Conservation (phyloP, 1,284 basidiomycete genomes). For the Leucoagaricus sp. region DNA sequence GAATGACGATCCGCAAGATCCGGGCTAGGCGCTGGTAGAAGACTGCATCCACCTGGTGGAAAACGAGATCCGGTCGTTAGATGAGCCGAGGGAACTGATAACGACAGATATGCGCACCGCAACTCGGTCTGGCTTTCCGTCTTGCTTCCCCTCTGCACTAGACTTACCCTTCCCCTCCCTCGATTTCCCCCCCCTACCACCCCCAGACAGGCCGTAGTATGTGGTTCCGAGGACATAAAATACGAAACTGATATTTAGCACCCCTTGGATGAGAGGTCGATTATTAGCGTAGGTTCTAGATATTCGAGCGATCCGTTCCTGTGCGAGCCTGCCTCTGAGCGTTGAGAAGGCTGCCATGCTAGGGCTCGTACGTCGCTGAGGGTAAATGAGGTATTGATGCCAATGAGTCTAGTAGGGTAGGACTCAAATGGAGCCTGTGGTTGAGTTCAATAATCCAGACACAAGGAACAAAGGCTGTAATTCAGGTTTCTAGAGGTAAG, state of each 20-base stretch:
- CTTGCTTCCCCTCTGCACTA: slow-evolving; percentile 31
- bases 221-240: slow-evolving; percentile 62
- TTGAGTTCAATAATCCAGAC: too few species aligned
- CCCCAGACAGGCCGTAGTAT: slow-evolving; percentile 52
- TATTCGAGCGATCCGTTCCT: slow-evolving; percentile 41
- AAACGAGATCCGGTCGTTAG: slow-evolving; percentile 12
- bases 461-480: not conserved
- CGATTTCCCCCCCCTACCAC: slow-evolving; percentile 30
- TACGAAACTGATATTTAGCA: slow-evolving; percentile 64
- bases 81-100: not conserved
- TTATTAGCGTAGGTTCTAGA: slow-evolving; percentile 58
- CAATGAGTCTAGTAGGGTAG: too few species aligned
- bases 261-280: slow-evolving; percentile 69
- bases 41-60: slow-evolving; percentile 76
- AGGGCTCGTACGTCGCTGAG: not conserved
- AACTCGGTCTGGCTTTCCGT: slow-evolving; percentile 56
- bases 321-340: slow-evolving; percentile 29
- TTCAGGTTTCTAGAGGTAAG: not conserved
- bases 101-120: slow-evolving; percentile 48
- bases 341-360: slow-evolving; percentile 33
- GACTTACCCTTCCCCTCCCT: slow-evolving; percentile 45
- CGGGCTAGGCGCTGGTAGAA: slow-evolving; percentile 84
- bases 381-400: not conserved
- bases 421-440: too few species aligned
- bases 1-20: slow-evolving; percentile 90